Conservation (phyloP, 139 green algal species). For the Coelastrella sp. region DNA sequence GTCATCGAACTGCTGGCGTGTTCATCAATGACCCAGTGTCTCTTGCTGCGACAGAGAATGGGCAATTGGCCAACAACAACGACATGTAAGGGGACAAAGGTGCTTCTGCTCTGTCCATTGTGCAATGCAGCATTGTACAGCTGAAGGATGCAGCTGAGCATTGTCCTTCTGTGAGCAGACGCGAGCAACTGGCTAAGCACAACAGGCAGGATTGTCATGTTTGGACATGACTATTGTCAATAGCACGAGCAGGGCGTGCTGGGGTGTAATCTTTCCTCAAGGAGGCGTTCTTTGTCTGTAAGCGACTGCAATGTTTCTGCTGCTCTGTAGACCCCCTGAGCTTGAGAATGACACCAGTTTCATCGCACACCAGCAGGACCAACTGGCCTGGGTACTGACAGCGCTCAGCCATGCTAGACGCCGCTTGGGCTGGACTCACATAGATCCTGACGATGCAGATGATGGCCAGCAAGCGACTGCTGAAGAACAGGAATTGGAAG, state of each 20-base stretch:
- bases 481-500: not conserved
- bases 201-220: too few relatives aligned
- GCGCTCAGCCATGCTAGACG: not conserved
- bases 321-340: not conserved
- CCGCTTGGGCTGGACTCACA: constrained; percentile 22
- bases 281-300: too few relatives aligned
- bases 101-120: too few relatives aligned
- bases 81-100: constrained; percentile 25
- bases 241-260: too few relatives aligned
- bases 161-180: too few relatives aligned
- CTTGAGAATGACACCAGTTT: not conserved
- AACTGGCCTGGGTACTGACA: not conserved
- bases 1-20: not conserved
- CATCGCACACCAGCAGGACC: not conserved
- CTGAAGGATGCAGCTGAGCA: too few relatives aligned
- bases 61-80: not conserved
- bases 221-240: too few relatives aligned
- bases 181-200: too few relatives aligned
- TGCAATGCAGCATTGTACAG: too few relatives aligned
- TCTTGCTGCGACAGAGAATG: not conserved
- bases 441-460: not conserved
- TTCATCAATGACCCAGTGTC: constrained; percentile 3
- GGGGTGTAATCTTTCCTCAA: too few relatives aligned
- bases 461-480: not conserved
- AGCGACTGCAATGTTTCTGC: too few relatives aligned